Evolutionary conservation across 2,329 filamentous ascomycete genomes (phyloP), one percentile per base, ranked within the genome.

Genomic region (Falciphora oryzae): DNA sequence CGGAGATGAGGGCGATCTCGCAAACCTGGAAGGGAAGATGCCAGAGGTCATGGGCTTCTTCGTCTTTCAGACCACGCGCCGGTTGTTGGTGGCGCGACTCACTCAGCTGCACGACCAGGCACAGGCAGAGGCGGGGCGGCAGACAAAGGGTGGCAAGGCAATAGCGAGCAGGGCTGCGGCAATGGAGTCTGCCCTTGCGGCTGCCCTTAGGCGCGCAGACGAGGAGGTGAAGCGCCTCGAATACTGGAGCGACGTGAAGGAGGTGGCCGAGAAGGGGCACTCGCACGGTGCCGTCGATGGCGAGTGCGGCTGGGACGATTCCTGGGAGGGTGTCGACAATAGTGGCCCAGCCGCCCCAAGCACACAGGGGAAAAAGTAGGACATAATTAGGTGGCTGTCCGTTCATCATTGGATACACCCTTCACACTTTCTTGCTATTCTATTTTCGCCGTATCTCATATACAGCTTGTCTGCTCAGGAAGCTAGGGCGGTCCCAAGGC

Each of bases 41-140:
- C 89, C 91, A 64, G 87, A 92, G 59, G 90, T 97, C 69, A 93
- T 97, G 92, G 82, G 86, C 0, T 81, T 90, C 65, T 91, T 98
- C 71, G 82, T 99, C 27, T 99, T 97, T 73, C 94, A 98, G 75
- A 88, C 89, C 25, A 97, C 93, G 2, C 85, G 93, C 29, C 86
- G 89, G 67, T 86, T 93, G 65, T 81, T 98, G 4, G 81, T 97
- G 22, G 81, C 85, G 25, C 85, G 87, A 62, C 79, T 99, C 60
- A 87, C 87, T 70, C 78, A 85, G n/a, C 80, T 85, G 16, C 81
- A 89, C 68, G 83, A 90, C 61, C 78, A 82, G 68, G 74, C 81
- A 29, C 76, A 85, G 67, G 79, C 81, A 22, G 75, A 83, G 65
- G 75, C 78, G 65, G 77, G 81, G 57, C 73, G 78, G 32, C 69